Evolutionary conservation across 163 green algal genomes (phyloP), one percentile per base, ranked within the genome.

Genomic region (Prototheca wickerhamii): DNA sequence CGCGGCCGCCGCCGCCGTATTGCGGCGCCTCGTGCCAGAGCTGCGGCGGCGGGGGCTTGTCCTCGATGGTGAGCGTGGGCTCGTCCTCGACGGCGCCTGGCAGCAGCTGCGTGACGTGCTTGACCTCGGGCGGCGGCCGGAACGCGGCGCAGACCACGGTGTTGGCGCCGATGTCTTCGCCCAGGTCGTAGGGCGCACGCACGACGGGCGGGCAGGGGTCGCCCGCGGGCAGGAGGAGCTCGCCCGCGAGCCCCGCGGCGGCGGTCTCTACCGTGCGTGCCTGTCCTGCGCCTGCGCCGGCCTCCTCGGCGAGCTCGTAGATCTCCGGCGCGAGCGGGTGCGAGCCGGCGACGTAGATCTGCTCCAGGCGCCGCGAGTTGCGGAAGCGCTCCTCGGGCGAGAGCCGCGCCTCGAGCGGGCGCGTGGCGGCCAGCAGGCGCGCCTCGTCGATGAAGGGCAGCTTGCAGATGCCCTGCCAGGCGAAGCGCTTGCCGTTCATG

Each of bases 381-480:
- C 90, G 77, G 69, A 63, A 77, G 46, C 65, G 75, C 73, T 95
- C 85, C 71, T 90, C 83, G 23, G 76, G 60, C 23, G 43, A 81
- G 43, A 95, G 75, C 65, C 74, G 66, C 12, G 65, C 59, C 74
- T 89, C 79, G 55, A 79, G 46, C n/a, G 65, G 49, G 26, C 50
- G 64, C 17, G 82, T 89, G 25, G 83, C 79, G 10, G 68, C 73
- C 32, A 93, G 69, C 35, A 95, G 72, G 29, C 83, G 74, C 26
- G 74, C 68, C 77, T 97, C 85, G 46, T 99, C 91, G 49, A 99
- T 98, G 78, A 98, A 99, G 6, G 93, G 93, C 60, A 99, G 85
- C 76, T 98, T 77, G 25, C 84, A 89, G 33, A 98, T 88, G 25
- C 81, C 92, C 85, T 97, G 87, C 89, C 89, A 97, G 35, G 88